phyloP scores from a whole-genome alignment of 1,284 basidiomycete genomes.

The Ganoderma meredithae region DNA sequence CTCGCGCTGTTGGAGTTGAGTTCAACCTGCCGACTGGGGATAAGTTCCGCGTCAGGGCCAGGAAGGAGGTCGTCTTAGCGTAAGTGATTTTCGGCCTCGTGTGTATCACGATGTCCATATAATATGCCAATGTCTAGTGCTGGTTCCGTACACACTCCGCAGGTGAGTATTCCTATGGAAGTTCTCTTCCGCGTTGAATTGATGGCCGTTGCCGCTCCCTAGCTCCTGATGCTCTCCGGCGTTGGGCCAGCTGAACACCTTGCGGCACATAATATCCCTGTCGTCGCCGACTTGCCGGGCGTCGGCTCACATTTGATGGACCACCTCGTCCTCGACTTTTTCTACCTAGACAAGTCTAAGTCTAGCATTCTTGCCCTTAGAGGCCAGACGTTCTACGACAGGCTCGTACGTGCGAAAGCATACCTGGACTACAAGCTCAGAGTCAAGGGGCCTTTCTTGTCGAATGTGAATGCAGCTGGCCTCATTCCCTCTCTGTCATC shows the following conservation, averaged over 20 bases:
- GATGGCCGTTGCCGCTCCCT: not conserved
- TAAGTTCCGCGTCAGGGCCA: not conserved
- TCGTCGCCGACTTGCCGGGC: constrained; percentile 61
- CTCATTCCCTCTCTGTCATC: constrained; percentile 54
- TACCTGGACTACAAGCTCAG: constrained; percentile 52
- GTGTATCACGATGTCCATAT: not conserved
- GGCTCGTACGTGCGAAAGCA: constrained; percentile 45
- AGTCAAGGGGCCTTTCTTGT: constrained; percentile 46
- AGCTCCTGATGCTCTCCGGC: constrained; percentile 52
- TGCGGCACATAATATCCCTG: constrained; percentile 52
- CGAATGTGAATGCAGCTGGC: constrained; percentile 65
- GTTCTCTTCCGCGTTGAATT: not conserved
- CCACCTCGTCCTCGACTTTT: constrained; percentile 57
- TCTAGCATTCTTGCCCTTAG: constrained; percentile 35
- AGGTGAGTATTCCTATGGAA: not conserved
- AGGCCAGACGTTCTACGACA: constrained; percentile 46
- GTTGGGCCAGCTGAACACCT: constrained; percentile 68
- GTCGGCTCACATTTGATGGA: constrained; percentile 69
- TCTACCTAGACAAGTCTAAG: constrained; percentile 59
- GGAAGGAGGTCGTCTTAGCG: not conserved
- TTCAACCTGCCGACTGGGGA: not conserved
- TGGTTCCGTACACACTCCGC: not conserved
- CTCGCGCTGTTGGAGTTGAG: not conserved
- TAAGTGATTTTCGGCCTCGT: not conserved
- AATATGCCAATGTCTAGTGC: not conserved